Conservation (phyloP, 371 early-diverging fungal genomes). For the Apophysomyces sp. region DNA sequence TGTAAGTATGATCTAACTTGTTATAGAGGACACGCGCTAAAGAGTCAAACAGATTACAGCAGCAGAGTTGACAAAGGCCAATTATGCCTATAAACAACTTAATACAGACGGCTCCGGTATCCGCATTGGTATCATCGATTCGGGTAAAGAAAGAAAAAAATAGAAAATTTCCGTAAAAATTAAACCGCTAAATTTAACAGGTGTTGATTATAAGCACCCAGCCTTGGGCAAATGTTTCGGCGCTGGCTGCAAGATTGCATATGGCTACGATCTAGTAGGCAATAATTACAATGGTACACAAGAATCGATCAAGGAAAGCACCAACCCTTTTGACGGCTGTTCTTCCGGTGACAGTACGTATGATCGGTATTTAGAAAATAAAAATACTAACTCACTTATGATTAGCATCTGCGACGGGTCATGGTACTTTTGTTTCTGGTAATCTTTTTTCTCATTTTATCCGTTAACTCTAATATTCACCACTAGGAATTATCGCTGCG, state of each 20-base stretch:
- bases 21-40: too few species aligned
- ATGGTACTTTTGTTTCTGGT: conserved; percentile 51
- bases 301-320: conserved; percentile 15
- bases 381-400: background rate
- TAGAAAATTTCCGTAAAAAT: background rate
- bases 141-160: conserved; percentile 32
- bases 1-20: background rate
- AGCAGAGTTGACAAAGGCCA: conserved; percentile 14
- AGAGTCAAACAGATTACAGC: too few species aligned
- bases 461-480: too few species aligned
- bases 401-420: conserved; percentile 31
- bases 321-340: conserved; percentile 39
- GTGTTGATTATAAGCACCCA: conserved; percentile 57
- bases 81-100: conserved; percentile 15
- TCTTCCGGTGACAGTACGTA: conserved; percentile 21
- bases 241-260: conserved; percentile 48
- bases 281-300: conserved; percentile 21
- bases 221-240: conserved; percentile 68
- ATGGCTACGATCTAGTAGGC: conserved; percentile 54
- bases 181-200: too few species aligned
- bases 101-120: conserved; percentile 25
- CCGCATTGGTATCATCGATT: conserved; percentile 43
- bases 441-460: background rate
- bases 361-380: background rate
- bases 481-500: conserved; percentile 52